phyloP scores from a whole-genome alignment of 2,329 filamentous ascomycete species.

The Thelonectria olida region DNA sequence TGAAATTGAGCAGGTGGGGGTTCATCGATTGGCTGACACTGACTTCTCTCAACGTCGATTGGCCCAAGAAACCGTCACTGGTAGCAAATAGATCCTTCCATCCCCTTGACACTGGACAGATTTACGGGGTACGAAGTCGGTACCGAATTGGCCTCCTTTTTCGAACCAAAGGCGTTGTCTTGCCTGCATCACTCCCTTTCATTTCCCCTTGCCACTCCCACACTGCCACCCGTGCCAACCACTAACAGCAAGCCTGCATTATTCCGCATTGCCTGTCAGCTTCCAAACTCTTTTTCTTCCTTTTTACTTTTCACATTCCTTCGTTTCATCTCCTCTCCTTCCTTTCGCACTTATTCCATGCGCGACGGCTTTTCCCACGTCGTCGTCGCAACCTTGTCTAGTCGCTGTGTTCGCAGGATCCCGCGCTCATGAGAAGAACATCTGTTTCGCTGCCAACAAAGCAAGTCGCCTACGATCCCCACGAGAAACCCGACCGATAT shows the following conservation, averaged over 20 bases:
- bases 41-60: neutral
- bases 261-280: constrained; percentile 9
- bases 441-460: constrained; percentile 71
- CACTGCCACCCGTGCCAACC: neutral
- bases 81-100: neutral
- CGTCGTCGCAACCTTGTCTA: constrained; percentile 26
- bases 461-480: constrained; percentile 66
- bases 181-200: constrained; percentile 16
- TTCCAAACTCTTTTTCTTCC: constrained; percentile 4
- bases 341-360: constrained; percentile 26
- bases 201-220: constrained; percentile 24
- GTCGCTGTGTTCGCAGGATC: constrained; percentile 24
- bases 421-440: constrained; percentile 68
- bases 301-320: constrained; percentile 5
- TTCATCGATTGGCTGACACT: neutral
- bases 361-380: constrained; percentile 35
- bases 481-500: constrained; percentile 74
- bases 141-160: neutral
- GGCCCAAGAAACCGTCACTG: neutral
- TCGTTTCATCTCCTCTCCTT: constrained; percentile 12
- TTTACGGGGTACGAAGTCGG: neutral
- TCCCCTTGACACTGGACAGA: constrained; percentile 32
- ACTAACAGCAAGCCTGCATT: constrained; percentile 6
- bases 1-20: neutral
- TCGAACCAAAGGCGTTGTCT: constrained; percentile 2